Percentiles rank a stretch among this genome's conserved stretches.
Conservation (phyloP, 164 flowering plant genomes). For the Warburgia ugandensis region DNA sequence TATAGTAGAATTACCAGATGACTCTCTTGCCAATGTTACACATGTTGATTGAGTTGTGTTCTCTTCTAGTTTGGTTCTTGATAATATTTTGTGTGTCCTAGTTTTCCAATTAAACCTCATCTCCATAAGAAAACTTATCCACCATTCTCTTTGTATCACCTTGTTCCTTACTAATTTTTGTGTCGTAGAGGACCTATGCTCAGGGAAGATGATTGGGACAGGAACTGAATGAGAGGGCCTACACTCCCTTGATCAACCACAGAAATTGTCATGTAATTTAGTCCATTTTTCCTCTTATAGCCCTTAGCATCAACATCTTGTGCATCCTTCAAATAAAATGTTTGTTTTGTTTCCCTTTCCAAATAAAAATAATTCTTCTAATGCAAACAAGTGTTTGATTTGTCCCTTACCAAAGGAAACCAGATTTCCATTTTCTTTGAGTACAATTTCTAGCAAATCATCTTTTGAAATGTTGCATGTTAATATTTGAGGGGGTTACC, state of each 20-base stretch:
- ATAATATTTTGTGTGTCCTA: slow-evolving; percentile 10
- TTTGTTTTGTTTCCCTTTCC: background rate
- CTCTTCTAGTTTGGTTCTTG: background rate
- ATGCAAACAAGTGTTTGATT: too few relatives aligned
- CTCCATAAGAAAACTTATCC: slow-evolving; percentile 8
- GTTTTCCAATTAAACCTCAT: slow-evolving; percentile 12
- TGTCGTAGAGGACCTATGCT: slow-evolving; percentile 11
- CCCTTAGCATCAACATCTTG: background rate
- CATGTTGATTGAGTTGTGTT: background rate
- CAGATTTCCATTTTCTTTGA: background rate
- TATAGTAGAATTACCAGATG: background rate
- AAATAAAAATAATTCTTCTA: background rate
- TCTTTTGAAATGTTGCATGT: background rate
- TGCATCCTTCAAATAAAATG: background rate
- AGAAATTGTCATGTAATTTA: background rate
- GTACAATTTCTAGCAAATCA: background rate
- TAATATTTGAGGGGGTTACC: background rate
- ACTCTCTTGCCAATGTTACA: background rate
- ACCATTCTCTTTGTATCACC: background rate
- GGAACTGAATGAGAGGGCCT: too few relatives aligned
- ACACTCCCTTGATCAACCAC: slow-evolving; percentile 1
- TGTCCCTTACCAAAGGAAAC: background rate
- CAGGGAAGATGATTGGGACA: slow-evolving; percentile 18
- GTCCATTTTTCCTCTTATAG: background rate
- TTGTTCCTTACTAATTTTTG: slow-evolving; percentile 11